Evolutionary conservation across 805 yeast species (phyloP).

Genomic region (Candida sonorensis): DNA sequence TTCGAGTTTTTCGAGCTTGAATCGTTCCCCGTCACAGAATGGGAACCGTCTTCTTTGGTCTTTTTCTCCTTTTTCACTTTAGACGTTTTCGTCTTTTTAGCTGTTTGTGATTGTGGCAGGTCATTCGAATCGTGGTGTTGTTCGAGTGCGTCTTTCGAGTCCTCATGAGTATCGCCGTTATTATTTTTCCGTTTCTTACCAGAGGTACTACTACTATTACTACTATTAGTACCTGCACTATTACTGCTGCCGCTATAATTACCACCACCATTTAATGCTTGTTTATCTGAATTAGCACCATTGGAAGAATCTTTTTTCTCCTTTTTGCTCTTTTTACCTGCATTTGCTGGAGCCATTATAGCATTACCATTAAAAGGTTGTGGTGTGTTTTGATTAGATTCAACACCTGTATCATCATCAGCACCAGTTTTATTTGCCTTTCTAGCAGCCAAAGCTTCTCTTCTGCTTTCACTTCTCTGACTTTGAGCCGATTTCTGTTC

Average conservation of each 20-base stretch:
- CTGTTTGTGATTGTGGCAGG: neutral
- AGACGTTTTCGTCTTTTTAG: slow-evolving; percentile 9
- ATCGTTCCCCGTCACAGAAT: too few relatives aligned
- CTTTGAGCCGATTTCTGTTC: slow-evolving; percentile 61
- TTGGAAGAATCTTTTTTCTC: slow-evolving; percentile 6
- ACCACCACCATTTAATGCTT: too few relatives aligned
- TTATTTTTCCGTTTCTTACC: too few relatives aligned
- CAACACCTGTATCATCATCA: slow-evolving; percentile 20
- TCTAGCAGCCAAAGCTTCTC: slow-evolving; percentile 90
- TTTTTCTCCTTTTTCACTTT: slow-evolving; percentile 16
- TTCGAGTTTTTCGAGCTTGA: too few relatives aligned
- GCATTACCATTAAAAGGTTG: slow-evolving; percentile 4
- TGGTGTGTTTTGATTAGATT: slow-evolving; percentile 16
- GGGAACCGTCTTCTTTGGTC: slow-evolving; percentile 8
- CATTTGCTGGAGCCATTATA: neutral
- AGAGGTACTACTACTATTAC: neutral
- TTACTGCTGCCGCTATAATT: neutral
- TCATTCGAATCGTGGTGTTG: too few relatives aligned
- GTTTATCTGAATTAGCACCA: too few relatives aligned
- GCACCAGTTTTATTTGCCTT: slow-evolving; percentile 42
- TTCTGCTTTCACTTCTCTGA: slow-evolving; percentile 73
- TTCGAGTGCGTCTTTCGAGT: too few relatives aligned
- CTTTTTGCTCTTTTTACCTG: slow-evolving; percentile 9
- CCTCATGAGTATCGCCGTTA: too few relatives aligned
- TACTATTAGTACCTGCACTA: neutral